Conservation (phyloP, 179 eudicot species). For the Heliamphora pulchella region DNA sequence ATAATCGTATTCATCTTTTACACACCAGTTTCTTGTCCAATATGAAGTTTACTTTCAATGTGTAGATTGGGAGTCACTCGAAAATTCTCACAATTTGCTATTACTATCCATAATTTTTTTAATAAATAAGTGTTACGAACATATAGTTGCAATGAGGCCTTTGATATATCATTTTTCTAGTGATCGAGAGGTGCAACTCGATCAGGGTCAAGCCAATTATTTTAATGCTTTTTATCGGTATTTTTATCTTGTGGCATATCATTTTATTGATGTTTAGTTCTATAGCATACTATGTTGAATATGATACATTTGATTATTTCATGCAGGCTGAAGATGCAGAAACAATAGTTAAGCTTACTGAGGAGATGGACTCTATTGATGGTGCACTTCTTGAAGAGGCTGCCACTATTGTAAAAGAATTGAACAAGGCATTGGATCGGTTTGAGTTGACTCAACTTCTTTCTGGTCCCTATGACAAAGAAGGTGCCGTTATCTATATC, state of each 20-base stretch:
- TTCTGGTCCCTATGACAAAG: constrained; percentile 94
- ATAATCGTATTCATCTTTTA: neutral
- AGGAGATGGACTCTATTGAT: constrained; percentile 91
- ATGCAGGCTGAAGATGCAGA: constrained; percentile 85
- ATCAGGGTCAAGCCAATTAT: too few relatives aligned
- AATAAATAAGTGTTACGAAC: neutral
- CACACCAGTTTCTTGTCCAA: neutral
- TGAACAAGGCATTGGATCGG: constrained; percentile 77
- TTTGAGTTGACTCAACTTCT: constrained; percentile 86
- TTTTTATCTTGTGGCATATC: neutral
- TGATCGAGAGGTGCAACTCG: too few relatives aligned
- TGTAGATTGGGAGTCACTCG: neutral
- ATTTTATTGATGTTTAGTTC: neutral
- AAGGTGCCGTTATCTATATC: constrained; percentile 78
- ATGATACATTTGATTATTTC: constrained; percentile 6
- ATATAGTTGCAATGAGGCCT: neutral
- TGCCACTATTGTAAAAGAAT: constrained; percentile 51
- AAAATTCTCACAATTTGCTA: neutral
- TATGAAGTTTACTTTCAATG: neutral
- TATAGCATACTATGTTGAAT: neutral
- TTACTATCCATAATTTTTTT: neutral
- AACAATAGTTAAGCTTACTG: constrained; percentile 81
- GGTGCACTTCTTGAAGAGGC: constrained; percentile 84
- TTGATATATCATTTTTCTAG: too few relatives aligned
- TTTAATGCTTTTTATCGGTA: neutral